Base-by-base conservation (phyloP, 2,329 filamentous ascomycete species). In the Anthostomella pinea region DNA sequence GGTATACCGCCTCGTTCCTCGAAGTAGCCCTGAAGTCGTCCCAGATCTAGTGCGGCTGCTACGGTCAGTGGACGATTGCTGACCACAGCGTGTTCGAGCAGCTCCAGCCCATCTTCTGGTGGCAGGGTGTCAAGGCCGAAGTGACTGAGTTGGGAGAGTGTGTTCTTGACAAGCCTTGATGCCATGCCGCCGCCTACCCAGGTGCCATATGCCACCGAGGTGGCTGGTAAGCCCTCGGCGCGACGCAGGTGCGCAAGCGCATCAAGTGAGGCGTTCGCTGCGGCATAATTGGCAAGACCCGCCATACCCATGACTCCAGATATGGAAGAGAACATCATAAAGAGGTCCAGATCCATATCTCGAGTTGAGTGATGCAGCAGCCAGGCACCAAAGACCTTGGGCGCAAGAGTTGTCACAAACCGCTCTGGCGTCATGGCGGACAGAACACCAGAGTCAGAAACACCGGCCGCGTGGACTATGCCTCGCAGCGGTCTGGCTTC, bases 131-230 rank as follows among this genome's bases (percentile, higher is more conserved):
- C 51, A n/a, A 58, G 39, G 20, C 54, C 54, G 34, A 52, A 49
- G 6, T 52, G 42, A 9, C 35, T 19, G 27, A 57, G 48, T 31
- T 53, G 46, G 25, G 52, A 37, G 22, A 20, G 33, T 6, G 54
- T 50, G 2, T 21, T 34, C 13, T 18, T 21, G 23, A 15, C 37
- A 14, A 56, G 43, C 17, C 30, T 51, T 6, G 53, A 41, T 13
- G 46, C 52, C 53, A 58, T 58, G n/a, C 54, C 53, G 19, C 49
- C 48, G 18, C 52, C 54, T 25, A 29, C 49, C 54, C 51, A 56
- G 21, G 48, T 51, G 4, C 54, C 54, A 33, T 54, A 58, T 27
- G 54, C 54, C 20, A 56, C 33, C 8, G 53, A 56, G 6, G 49
- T 52, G 9, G 48, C 53, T 11, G 51, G 46, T n/a, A 57, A 34